Base-by-base conservation (phyloP, 208 protist species). In the Herpetomonas tarakana region DNA sequence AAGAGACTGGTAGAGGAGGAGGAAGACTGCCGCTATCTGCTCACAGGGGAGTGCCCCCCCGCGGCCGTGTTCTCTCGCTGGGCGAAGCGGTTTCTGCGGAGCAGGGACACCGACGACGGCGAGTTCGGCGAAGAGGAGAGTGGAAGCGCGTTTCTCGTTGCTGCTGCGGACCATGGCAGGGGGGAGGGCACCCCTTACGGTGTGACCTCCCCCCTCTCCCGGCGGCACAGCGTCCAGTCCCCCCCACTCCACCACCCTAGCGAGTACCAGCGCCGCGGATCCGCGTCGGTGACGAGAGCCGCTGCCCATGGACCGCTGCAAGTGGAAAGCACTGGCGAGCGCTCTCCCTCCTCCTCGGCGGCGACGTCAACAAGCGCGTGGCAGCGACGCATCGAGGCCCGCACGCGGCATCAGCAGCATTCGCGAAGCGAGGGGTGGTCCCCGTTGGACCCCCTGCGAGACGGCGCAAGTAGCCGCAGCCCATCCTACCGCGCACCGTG, bases 61-160 rank as follows among this genome's bases (percentile, higher is more conserved):
- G 62, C 69, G 4, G 27, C 55, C 18, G 62, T 65, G 7, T 70
- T 75, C n/a, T 52, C 46, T 14, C 62, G 69, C 2, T 75, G 69
- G 69, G 39, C 61, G 1, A 50, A 59, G 14, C 59, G 62, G 4
- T 68, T 62, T 44, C 41, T 64, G 22, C 45, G 38, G 29, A 41
- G 35, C 35, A 6, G 14, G 35, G 14, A 14, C 35, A 41, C 35
- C 35, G 14, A 14, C 14, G 35, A 18, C 14, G 35, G 9, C 35
- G 35, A 6, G 35, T 6, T 14, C 9, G 35, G 14, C 35, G 14
- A 41, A 6, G 35, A 14, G 35, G 9, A 41, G 35, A 41, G 14
- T 6, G 9, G 35, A 18, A 14, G 9, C 35, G 35, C 35, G 35
- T 14, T 14, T 41, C 35, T 41, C 35, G 6, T 41, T 41, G 9